Evolutionary conservation across 805 yeast genomes (phyloP).

Genomic region (Isabelozyma rhagii): DNA sequence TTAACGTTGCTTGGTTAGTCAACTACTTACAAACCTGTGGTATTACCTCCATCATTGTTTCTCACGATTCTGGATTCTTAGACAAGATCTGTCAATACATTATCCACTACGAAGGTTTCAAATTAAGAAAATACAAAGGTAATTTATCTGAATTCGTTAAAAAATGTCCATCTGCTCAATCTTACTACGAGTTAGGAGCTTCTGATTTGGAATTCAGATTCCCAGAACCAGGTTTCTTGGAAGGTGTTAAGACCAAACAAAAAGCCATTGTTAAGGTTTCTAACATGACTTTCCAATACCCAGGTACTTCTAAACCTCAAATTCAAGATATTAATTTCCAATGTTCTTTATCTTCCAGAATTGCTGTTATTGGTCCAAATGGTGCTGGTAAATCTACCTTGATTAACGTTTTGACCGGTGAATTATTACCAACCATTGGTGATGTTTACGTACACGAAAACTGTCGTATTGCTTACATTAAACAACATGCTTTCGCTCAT

Average conservation of each 20-base stretch:
- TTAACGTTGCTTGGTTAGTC: conserved; percentile 99
- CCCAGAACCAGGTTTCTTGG: conserved; percentile 99
- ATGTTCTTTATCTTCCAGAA: conserved; percentile 98
- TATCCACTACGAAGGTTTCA: conserved; percentile 99
- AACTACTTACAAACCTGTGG: conserved; percentile 99
- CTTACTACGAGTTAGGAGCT: conserved; percentile 98
- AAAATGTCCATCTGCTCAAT: conserved; percentile 98
- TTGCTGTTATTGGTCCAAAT: conserved; percentile 99
- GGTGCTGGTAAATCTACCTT: conserved; percentile 99
- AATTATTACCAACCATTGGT: conserved; percentile 96
- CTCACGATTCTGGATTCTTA: conserved; percentile 99
- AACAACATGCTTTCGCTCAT: conserved; percentile 99
- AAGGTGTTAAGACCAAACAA: conserved; percentile 99
- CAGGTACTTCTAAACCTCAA: conserved; percentile 98
- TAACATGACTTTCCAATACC: conserved; percentile 98
- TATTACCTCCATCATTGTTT: conserved; percentile 96
- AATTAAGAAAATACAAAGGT: conserved; percentile 99
- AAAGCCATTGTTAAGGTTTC: conserved; percentile 98
- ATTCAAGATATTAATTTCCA: conserved; percentile 90
- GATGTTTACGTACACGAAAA: conserved; percentile 99
- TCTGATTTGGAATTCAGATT: conserved; percentile 93
- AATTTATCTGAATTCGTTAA: conserved; percentile 97
- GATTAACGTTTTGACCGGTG: conserved; percentile 99
- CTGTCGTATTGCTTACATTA: conserved; percentile 99
- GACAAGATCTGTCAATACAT: conserved; percentile 97